A percentile compares a stretch with the other conserved stretches of the same genome.
Evolutionary conservation across 2,329 filamentous ascomycete genomes (phyloP).

Genomic region (Clonostachys rhizophaga): DNA sequence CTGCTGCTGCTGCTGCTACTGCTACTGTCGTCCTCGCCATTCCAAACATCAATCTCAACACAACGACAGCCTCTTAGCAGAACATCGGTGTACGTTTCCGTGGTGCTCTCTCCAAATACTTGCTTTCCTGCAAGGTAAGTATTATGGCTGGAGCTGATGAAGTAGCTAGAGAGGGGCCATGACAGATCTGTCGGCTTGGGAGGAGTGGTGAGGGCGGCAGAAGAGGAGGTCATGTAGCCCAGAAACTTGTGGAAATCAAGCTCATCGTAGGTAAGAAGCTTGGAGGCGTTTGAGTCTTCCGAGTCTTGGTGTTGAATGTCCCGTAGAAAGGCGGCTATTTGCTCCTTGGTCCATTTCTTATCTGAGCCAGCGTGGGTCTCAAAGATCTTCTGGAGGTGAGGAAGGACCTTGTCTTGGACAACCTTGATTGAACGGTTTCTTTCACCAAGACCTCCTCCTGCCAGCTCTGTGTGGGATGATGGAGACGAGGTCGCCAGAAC

Average conservation of each 20-base stretch:
- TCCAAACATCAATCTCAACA: slow-evolving; percentile 94
- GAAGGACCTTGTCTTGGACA: slow-evolving; percentile 31
- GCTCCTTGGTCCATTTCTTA: slow-evolving; percentile 38
- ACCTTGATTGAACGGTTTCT: slow-evolving; percentile 31
- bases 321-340: slow-evolving; percentile 39
- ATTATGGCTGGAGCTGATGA: slow-evolving; percentile 92
- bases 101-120: slow-evolving; percentile 80
- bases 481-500: too few relatives aligned
- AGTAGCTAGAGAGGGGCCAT: slow-evolving; percentile 83
- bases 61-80: slow-evolving; percentile 82
- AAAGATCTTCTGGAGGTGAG: slow-evolving; percentile 42
- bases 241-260: slow-evolving; percentile 46
- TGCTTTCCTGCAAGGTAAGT: slow-evolving; percentile 90
- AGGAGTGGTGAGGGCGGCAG: slow-evolving; percentile 34
- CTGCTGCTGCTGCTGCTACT: slow-evolving; percentile 37
- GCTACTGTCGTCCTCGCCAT: slow-evolving; percentile 69
- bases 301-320: slow-evolving; percentile 36
- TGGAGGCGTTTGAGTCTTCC: slow-evolving; percentile 7
- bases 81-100: slow-evolving; percentile 81
- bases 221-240: slow-evolving; percentile 49
- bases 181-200: slow-evolving; percentile 48
- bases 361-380: slow-evolving; percentile 31
- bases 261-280: slow-evolving; percentile 4
- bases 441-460: slow-evolving; percentile 41
- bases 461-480: slow-evolving; percentile 7